These are phyloP conservation scores for Suillus americanus DNA, from an alignment of 768 basidiomycete species.

Conservation along the genomic window DNA sequence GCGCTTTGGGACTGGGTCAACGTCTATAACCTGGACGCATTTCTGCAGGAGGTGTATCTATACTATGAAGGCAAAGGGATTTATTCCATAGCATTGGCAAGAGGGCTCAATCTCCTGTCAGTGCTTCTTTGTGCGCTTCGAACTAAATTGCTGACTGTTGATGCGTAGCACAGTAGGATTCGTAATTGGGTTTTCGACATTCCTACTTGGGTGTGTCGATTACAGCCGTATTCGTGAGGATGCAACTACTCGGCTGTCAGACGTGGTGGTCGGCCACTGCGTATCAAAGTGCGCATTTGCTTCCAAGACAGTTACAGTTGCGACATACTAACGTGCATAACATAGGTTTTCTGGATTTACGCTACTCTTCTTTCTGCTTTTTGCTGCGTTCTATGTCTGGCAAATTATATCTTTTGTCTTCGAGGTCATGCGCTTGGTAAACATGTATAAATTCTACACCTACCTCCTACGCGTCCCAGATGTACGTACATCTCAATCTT, in stretches of 20 bases:
- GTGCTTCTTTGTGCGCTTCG: conserved; percentile 36
- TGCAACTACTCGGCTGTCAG: conserved; percentile 65
- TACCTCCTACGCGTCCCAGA: conserved; percentile 93
- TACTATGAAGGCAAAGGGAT: conserved; percentile 98
- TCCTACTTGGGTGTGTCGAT: conserved; percentile 92
- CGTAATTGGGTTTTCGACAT: conserved; percentile 97
- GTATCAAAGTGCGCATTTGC: conserved; percentile 66
- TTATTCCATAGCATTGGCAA: conserved; percentile 88
- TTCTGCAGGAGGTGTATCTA: conserved; percentile 90
- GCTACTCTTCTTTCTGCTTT: conserved; percentile 78
- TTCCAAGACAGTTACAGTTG: neutral
- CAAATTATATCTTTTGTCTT: conserved; percentile 80
- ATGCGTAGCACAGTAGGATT: conserved; percentile 87
- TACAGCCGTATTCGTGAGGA: conserved; percentile 77
- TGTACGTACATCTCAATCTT: conserved; percentile 43
- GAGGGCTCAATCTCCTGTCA: conserved; percentile 93
- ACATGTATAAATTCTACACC: conserved; percentile 97
- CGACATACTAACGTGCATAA: conserved; percentile 16
- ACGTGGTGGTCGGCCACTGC: conserved; percentile 82
- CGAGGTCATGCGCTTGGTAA: conserved; percentile 74
- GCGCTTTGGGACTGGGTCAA: conserved; percentile 99
- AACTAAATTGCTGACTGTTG: conserved; percentile 23
- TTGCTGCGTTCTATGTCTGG: conserved; percentile 87
- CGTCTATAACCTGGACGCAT: conserved; percentile 94
- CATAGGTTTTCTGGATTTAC: conserved; percentile 82